Percentiles rank a stretch among this genome's conserved stretches.
Conservation (phyloP, 2,329 filamentous ascomycete genomes). For the Monilinia vaccinii-corymbosi region DNA sequence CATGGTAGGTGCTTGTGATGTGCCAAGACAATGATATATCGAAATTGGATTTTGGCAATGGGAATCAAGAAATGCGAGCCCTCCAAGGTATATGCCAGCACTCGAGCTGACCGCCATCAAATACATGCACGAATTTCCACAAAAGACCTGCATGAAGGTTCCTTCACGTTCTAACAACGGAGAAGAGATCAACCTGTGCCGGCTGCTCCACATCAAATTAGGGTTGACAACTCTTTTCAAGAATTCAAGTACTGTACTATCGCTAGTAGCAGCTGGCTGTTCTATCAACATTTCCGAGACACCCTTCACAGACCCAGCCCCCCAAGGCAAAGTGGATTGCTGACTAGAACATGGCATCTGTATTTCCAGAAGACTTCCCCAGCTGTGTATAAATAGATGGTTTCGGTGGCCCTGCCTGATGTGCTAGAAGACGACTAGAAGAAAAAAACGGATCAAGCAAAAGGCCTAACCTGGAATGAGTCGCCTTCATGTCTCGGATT, state of each 20-base stretch:
- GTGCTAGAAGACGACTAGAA: neutral
- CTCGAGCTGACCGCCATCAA: neutral
- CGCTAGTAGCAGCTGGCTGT: neutral
- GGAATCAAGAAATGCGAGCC: neutral
- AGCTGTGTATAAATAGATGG: neutral
- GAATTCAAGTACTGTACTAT: neutral
- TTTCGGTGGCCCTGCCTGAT: neutral
- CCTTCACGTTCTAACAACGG: neutral
- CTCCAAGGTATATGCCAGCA: conserved; percentile 4
- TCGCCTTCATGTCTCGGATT: neutral
- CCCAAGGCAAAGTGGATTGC: neutral
- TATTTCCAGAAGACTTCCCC: neutral
- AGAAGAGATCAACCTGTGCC: neutral
- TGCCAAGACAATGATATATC: conserved; percentile 1
- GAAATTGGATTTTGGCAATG: conserved; percentile 4
- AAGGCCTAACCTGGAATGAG: neutral
- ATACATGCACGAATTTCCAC: neutral
- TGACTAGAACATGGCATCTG: neutral
- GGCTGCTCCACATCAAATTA: neutral
- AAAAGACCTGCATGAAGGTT: neutral
- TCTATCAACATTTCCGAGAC: neutral
- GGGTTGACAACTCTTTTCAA: neutral
- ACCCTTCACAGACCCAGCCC: neutral
- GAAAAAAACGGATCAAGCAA: neutral
- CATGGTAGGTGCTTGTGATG: neutral